Conservation (phyloP, 257 asterid species). For the Solanum pinnatisectum region DNA sequence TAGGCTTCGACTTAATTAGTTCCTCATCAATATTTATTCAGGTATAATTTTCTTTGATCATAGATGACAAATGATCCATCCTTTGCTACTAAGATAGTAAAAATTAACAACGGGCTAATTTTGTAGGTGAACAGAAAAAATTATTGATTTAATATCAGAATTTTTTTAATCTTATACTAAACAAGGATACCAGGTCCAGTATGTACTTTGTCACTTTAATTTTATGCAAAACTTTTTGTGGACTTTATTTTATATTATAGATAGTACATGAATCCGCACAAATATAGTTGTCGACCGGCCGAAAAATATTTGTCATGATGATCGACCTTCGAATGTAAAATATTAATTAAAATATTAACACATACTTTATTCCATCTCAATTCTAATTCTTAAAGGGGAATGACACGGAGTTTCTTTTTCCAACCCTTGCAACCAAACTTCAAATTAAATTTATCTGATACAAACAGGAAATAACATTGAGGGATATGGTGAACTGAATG, state of each 20-base stretch:
- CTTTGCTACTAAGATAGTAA: background rate
- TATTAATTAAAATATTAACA: background rate
- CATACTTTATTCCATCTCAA: background rate
- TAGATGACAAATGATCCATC: background rate
- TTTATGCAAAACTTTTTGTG: background rate
- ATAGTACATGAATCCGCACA: background rate
- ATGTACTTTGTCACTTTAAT: background rate
- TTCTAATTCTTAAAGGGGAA: background rate
- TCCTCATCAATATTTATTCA: background rate
- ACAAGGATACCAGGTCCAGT: background rate
- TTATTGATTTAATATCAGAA: background rate
- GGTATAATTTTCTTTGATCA: background rate
- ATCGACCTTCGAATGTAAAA: background rate
- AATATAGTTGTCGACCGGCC: background rate
- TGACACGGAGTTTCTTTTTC: background rate
- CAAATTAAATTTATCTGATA: too few relatives aligned
- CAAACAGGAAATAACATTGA: background rate
- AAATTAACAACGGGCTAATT: background rate
- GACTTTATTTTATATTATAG: background rate
- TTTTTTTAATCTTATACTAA: background rate
- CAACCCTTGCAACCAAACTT: background rate
- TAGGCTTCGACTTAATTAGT: background rate
- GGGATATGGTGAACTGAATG: rapidly evolving
- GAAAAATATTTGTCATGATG: background rate
- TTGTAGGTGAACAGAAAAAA: background rate